These are phyloP conservation scores for Exophiala xenobiotica DNA, from an alignment of 2,329 filamentous ascomycete species.

Conservation along the genomic window DNA sequence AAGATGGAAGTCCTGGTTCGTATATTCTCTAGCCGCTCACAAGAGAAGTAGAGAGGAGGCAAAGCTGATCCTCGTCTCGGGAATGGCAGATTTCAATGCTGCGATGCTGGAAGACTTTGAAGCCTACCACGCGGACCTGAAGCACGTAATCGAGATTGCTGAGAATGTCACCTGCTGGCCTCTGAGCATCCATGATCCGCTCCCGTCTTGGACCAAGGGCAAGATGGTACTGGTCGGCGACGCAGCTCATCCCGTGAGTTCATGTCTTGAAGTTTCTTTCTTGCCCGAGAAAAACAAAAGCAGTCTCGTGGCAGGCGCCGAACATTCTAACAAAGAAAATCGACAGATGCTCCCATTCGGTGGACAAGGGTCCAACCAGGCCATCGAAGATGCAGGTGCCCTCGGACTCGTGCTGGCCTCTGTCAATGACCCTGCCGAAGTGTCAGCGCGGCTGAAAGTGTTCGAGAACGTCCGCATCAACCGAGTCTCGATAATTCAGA, in stretches of 20 bases:
- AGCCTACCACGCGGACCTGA: slow-evolving; percentile 3
- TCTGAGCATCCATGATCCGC: background rate
- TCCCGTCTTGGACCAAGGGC: slow-evolving; percentile 48
- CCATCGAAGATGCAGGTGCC: slow-evolving; percentile 38
- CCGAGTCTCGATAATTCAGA: slow-evolving; percentile 31
- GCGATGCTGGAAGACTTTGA: slow-evolving; percentile 5
- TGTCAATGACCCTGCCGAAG: slow-evolving; percentile 17
- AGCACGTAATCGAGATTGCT: slow-evolving; percentile 1
- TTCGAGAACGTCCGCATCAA: slow-evolving; percentile 30
- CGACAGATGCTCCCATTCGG: slow-evolving; percentile 35
- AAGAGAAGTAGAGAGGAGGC: background rate
- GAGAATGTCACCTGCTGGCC: slow-evolving; percentile 2
- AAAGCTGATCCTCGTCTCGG: background rate
- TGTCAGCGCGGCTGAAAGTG: slow-evolving; percentile 26
- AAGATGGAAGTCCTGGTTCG: background rate
- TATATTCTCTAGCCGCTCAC: background rate
- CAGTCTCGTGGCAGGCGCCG: no score
- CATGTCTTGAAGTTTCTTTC: background rate
- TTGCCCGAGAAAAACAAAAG: no score
- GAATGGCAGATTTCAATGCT: background rate
- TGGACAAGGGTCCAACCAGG: slow-evolving; percentile 37
- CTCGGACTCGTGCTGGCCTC: slow-evolving; percentile 30
- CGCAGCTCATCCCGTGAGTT: slow-evolving; percentile 63
- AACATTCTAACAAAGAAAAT: background rate
- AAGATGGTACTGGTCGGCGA: slow-evolving; percentile 62